Percentiles rank a stretch among this genome's conserved stretches.
Conservation (phyloP, 148 eudicot species). For the Fagopyrum tataricum region DNA sequence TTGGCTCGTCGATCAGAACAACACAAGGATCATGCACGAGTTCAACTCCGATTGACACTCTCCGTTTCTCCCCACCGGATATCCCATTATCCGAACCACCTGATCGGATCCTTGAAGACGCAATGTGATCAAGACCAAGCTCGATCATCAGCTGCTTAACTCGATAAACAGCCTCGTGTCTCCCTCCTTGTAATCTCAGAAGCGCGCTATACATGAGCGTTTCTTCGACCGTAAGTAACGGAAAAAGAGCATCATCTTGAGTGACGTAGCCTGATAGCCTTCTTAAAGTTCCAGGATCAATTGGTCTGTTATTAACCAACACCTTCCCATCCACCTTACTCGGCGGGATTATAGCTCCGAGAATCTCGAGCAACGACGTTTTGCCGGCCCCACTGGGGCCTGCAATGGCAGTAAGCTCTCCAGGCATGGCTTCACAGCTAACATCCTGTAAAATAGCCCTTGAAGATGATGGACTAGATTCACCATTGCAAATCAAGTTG, state of each 20-base stretch:
- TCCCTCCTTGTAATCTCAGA: conserved; percentile 43
- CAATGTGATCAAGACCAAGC: conserved; percentile 58
- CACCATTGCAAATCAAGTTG: conserved; percentile 16
- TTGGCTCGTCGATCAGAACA: conserved; percentile 81
- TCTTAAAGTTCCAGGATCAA: conserved; percentile 31
- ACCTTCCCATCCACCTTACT: conserved; percentile 45
- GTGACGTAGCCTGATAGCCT: conserved; percentile 83
- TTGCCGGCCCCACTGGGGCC: conserved; percentile 98
- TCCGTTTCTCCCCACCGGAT: conserved; percentile 86
- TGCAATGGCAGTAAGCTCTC: conserved; percentile 86
- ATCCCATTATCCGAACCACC: conserved; percentile 64
- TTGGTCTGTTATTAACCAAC: conserved; percentile 39
- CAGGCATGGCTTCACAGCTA: conserved; percentile 61
- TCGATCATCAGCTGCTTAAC: conserved; percentile 57
- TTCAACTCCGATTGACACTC: conserved; percentile 89
- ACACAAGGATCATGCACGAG: conserved; percentile 77
- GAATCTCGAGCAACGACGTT: conserved; percentile 68
- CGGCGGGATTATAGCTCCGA: conserved; percentile 48
- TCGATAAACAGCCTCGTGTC: conserved; percentile 30
- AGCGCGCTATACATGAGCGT: conserved; percentile 80
- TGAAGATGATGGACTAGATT: conserved; percentile 20
- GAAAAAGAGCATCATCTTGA: conserved; percentile 77
- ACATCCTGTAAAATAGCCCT: conserved; percentile 53
- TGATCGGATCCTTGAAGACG: conserved; percentile 44
- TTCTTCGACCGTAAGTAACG: conserved; percentile 80